phyloP scores from a whole-genome alignment of 495 filamentous ascomycete species.

The Tuber calosporum region DNA sequence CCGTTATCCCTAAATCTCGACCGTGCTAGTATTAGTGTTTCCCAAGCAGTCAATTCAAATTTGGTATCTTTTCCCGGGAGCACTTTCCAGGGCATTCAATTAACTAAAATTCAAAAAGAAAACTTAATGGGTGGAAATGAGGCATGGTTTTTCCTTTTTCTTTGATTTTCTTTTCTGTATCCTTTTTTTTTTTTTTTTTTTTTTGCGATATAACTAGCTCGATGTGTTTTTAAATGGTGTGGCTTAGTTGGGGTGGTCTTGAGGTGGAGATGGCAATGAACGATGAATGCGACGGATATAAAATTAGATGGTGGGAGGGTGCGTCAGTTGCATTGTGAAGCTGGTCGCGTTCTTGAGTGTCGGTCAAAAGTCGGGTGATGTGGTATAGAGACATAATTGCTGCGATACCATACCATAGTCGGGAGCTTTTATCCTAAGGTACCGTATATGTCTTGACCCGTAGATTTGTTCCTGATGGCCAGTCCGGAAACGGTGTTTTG shows the following conservation, averaged over 20 bases:
- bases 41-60: conserved; percentile 35
- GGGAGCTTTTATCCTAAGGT: background rate
- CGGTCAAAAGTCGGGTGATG: background rate
- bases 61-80: conserved; percentile 35
- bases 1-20: conserved; percentile 16
- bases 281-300: conserved; percentile 2
- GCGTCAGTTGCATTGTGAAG: background rate
- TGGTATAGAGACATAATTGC: background rate
- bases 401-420: background rate
- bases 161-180: conserved; percentile 18
- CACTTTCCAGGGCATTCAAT: conserved; percentile 15
- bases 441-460: background rate
- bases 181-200: conserved; percentile 23
- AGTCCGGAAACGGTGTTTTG: background rate
- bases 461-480: background rate
- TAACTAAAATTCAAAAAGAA: conserved; percentile 23
- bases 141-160: conserved; percentile 30
- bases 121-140: conserved; percentile 24
- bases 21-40: conserved; percentile 32
- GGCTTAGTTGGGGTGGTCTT: background rate
- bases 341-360: background rate
- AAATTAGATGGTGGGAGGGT: background rate
- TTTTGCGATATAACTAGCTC: conserved; percentile 33
- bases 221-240: conserved; percentile 28
- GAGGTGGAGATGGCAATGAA: background rate